Evolutionary conservation across 192 early-diverging fungal genomes (phyloP), one percentile per base, ranked within the genome.

Genomic region (Coemansia sp.): DNA sequence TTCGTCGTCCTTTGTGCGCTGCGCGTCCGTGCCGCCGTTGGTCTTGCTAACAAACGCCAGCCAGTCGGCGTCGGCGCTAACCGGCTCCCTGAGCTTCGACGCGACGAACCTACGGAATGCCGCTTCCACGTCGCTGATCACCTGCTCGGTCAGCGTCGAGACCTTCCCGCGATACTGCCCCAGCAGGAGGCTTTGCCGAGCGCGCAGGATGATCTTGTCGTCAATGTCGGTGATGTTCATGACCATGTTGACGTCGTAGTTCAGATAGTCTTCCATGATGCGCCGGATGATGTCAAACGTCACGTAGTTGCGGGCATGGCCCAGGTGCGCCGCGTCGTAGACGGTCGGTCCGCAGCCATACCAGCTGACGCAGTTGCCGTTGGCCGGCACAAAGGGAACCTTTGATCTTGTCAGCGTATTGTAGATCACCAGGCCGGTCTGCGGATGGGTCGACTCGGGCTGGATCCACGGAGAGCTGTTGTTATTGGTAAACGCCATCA

Each of bases 161-260:
- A 58, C 52, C 64, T 85, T 81, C 35, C 30, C 65, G 56, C 64
- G 53, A 57, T 83, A 86, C 68, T 87, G 68, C 60, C 76, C 64
- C 77, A 88, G 86, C 34, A 98, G 79, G 67, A 91, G 82, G 58
- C 88, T 87, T 45, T 94, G 90, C n/a, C 96, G 88, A 46, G 94
- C 91, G 20, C 87, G 87, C 48, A 90, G 62, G 64, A 98, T 98
- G 65, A 98, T 93, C 89, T 99, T 99, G 71, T 99, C 97, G 71
- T 99, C 97, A 69, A 99, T 93, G 68, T 99, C 97, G 28, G 97
- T 99, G 49, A 99, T 89, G 72, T 99, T 99, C 85, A 97, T 93
- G 23, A 99, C 94, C 75, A 91, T 89, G 42, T 86, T 79, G 46
- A 99, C 89, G 57, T 99, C 89, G 76, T 96, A 99, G 55, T 85